phyloP scores from a whole-genome alignment of 2,329 filamentous ascomycete species.

The Penicillium sp. region DNA sequence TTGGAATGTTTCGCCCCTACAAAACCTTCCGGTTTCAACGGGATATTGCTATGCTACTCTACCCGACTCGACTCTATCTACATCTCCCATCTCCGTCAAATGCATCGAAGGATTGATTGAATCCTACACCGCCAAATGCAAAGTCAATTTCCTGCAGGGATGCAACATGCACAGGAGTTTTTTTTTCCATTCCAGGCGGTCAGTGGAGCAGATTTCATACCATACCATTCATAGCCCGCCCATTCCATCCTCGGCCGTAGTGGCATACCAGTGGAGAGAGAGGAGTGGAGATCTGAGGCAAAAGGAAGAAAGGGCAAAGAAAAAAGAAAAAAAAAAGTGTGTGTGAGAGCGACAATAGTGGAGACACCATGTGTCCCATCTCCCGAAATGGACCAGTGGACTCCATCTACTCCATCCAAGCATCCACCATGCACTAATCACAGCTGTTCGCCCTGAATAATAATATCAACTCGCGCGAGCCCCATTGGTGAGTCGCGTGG shows the following conservation, averaged over 20 bases:
- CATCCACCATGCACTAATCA: slow-evolving; percentile 16
- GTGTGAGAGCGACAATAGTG: slow-evolving; percentile 3
- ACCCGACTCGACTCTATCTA: too few species aligned
- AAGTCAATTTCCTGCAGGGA: neutral
- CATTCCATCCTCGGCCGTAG: slow-evolving; percentile 28
- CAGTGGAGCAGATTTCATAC: slow-evolving; percentile 18
- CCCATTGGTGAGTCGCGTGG: slow-evolving; percentile 18
- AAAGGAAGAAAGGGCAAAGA: neutral
- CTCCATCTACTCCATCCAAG: slow-evolving; percentile 14
- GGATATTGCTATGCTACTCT: neutral
- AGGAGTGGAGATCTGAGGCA: slow-evolving; percentile 11
- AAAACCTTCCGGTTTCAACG: slow-evolving; percentile 2
- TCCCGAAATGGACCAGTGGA: slow-evolving; percentile 14
- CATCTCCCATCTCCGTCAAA: too few species aligned
- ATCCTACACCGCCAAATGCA: slow-evolving; percentile 1
- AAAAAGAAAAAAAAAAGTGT: slow-evolving; percentile 7
- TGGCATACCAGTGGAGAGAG: slow-evolving; percentile 18
- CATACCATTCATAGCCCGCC: slow-evolving; percentile 13
- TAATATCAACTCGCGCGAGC: slow-evolving; percentile 12
- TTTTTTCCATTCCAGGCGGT: slow-evolving; percentile 16
- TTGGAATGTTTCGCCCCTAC: slow-evolving; percentile 4
- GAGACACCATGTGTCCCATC: slow-evolving; percentile 29
- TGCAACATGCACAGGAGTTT: neutral
- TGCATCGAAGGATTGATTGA: too few species aligned
- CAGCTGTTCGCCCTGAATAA: slow-evolving; percentile 9